Conservation (phyloP, 176 grass and related monocot species). For the Avena insularis region DNA sequence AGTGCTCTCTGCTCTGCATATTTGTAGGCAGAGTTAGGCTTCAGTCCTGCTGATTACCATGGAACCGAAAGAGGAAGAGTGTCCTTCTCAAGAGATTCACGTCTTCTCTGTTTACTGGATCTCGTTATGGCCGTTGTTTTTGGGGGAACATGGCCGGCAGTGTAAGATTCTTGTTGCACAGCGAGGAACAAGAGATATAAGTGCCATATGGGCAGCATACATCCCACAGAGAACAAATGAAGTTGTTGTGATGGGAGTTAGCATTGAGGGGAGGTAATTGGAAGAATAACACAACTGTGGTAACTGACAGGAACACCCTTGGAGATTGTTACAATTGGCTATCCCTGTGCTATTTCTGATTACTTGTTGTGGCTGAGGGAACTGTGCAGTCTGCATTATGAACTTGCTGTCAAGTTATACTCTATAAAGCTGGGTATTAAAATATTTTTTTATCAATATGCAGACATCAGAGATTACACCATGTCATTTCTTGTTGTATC, state of each 20-base stretch:
- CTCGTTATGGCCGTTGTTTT: background rate
- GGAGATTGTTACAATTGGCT: slow-evolving; percentile 16
- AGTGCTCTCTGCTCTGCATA: background rate
- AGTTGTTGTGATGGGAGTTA: background rate
- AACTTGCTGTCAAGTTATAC: background rate
- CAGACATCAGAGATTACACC: background rate
- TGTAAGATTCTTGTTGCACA: background rate
- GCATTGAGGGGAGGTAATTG: background rate
- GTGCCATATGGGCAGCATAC: background rate
- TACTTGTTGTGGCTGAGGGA: background rate
- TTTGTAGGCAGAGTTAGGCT: slow-evolving; percentile 35
- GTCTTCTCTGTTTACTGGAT: background rate
- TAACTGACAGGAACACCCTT: background rate
- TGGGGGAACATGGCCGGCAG: background rate
- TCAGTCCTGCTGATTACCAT: background rate
- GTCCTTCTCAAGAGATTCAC: slow-evolving; percentile 11
- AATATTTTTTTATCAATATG: slow-evolving; percentile 7
- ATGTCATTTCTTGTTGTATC: slow-evolving; percentile 25
- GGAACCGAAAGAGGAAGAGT: background rate
- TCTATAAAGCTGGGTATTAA: background rate
- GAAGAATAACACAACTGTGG: background rate
- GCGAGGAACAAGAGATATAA: background rate
- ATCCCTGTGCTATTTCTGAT: background rate
- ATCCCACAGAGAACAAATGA: background rate
- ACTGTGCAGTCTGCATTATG: background rate